These are phyloP conservation scores for Paecilomyces variotii DNA, from an alignment of 2,329 filamentous ascomycete genomes.

Conservation along the genomic window DNA sequence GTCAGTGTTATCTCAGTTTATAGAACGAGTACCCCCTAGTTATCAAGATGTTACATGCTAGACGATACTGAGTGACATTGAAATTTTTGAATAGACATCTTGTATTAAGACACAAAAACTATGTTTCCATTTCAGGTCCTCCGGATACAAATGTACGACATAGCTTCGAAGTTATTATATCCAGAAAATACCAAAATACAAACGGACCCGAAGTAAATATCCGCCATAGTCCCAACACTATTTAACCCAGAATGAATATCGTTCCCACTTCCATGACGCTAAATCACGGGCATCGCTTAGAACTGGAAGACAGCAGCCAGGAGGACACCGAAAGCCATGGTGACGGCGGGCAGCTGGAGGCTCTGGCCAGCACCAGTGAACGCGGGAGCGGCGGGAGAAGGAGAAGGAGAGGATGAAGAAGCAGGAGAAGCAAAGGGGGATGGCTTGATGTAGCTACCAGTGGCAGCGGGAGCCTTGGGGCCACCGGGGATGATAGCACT, in stretches of 20 bases:
- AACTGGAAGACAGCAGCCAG: slow-evolving; percentile 15
- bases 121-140: neutral
- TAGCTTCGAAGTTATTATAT: neutral
- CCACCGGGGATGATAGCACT: slow-evolving; percentile 7
- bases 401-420: slow-evolving; percentile 3
- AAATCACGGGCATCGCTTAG: slow-evolving; percentile 5
- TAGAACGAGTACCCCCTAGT: too few species aligned
- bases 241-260: neutral
- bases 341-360: slow-evolving; percentile 14
- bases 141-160: neutral
- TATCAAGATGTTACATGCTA: too few species aligned
- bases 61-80: too few species aligned
- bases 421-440: slow-evolving; percentile 2
- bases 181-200: neutral
- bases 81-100: neutral
- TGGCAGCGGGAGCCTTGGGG: slow-evolving; percentile 2
- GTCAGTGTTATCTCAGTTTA: too few species aligned
- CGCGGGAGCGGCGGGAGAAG: slow-evolving; percentile 1
- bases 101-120: neutral
- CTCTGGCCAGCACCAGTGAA: slow-evolving; percentile 19
- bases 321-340: slow-evolving; percentile 15
- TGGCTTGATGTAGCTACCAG: neutral
- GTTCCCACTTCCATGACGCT: neutral
- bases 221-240: neutral
- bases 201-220: neutral